phyloP scores from a whole-genome alignment of 2,329 filamentous ascomycete species.

The Talaromyces rugulosus region DNA sequence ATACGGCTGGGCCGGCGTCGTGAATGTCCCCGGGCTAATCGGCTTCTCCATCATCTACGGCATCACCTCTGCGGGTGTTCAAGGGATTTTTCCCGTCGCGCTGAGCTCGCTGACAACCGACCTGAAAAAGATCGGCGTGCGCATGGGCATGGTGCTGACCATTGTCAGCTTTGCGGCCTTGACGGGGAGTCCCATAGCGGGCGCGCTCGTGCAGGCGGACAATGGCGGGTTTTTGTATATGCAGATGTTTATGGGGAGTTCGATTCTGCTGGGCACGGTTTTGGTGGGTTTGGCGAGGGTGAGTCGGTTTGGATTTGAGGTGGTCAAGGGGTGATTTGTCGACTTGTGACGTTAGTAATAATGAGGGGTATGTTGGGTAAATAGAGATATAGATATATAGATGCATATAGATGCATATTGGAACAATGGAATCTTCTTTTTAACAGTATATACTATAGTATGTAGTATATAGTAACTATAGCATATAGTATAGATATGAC shows the following conservation, averaged over 20 bases:
- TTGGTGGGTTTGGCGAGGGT: slow-evolving; percentile 40
- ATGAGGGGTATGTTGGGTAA: background rate
- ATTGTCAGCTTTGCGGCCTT: slow-evolving; percentile 52
- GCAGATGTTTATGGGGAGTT: slow-evolving; percentile 48
- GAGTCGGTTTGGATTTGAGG: slow-evolving; percentile 32
- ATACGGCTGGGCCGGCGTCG: slow-evolving; percentile 11
- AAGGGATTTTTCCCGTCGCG: slow-evolving; percentile 57
- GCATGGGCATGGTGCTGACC: slow-evolving; percentile 55
- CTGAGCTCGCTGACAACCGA: slow-evolving; percentile 53
- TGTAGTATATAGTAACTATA: too few species aligned
- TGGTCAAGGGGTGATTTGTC: slow-evolving; percentile 28
- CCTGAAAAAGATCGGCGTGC: slow-evolving; percentile 50
- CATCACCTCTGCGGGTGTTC: background rate
- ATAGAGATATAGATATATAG: background rate
- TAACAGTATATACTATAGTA: too few species aligned
- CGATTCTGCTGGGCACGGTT: slow-evolving; percentile 41
- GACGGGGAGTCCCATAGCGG: slow-evolving; percentile 53
- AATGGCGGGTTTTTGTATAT: slow-evolving; percentile 47
- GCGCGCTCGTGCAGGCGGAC: slow-evolving; percentile 46
- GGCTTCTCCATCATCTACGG: slow-evolving; percentile 11
- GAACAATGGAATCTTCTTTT: background rate
- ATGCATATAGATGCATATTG: background rate
- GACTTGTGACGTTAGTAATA: background rate
- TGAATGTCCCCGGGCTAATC: background rate
- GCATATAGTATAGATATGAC: too few species aligned